A percentile compares a stretch with the other conserved stretches of the same genome.
Conservation (phyloP, 176 grass and related monocot species). For the Zoysia pacifica region DNA sequence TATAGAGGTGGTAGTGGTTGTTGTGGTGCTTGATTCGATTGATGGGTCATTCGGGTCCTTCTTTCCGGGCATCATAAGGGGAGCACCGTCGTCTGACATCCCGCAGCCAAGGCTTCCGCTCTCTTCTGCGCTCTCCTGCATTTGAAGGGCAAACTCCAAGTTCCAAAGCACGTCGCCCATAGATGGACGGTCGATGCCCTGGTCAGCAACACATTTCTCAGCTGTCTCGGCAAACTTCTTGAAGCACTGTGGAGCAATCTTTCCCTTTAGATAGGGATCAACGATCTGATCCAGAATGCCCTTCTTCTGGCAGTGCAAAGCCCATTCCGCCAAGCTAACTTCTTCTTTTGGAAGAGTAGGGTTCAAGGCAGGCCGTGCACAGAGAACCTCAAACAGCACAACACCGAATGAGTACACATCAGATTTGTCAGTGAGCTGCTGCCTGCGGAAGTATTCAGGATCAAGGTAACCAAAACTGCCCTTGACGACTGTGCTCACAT, state of each 20-base stretch:
- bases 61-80: slow-evolving; percentile 65
- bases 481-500: slow-evolving; percentile 98
- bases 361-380: slow-evolving; percentile 82
- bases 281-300: slow-evolving; percentile 88
- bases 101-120: slow-evolving; percentile 68
- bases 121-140: slow-evolving; percentile 83
- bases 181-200: slow-evolving; percentile 71
- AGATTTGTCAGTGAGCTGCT: slow-evolving; percentile 94
- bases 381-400: slow-evolving; percentile 90
- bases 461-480: slow-evolving; percentile 96
- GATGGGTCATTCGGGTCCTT: slow-evolving; percentile 69
- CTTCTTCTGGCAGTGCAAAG: slow-evolving; percentile 90
- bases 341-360: slow-evolving; percentile 85
- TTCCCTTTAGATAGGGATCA: slow-evolving; percentile 79
- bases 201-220: slow-evolving; percentile 89
- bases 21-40: slow-evolving; percentile 63
- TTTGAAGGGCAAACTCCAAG: slow-evolving; percentile 90
- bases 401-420: slow-evolving; percentile 97
- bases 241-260: slow-evolving; percentile 84
- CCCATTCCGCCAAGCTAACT: slow-evolving; percentile 97
- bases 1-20: slow-evolving; percentile 69
- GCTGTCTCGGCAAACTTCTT: slow-evolving; percentile 95
- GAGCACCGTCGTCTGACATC: slow-evolving; percentile 57
- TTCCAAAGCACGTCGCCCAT: slow-evolving; percentile 99
- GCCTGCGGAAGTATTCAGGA: slow-evolving; percentile 89